Base-by-base conservation (phyloP, 768 basidiomycete genomes). In the Auriscalpium orientale region DNA sequence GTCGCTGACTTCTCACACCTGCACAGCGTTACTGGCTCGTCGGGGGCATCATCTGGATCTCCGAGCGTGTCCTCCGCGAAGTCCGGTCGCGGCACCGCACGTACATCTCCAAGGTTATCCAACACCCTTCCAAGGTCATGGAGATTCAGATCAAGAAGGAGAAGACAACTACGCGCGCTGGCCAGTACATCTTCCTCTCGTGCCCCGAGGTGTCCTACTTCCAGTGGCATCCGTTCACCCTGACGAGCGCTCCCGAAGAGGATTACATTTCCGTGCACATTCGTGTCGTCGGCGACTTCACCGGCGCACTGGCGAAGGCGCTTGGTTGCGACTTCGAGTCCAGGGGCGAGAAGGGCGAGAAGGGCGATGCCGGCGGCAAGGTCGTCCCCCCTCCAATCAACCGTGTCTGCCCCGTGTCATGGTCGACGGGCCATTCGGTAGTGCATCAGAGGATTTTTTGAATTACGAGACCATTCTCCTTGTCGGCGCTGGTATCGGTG, bases 71-170 rank as follows among this genome's bases (percentile, higher is more conserved):
- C 64, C 79, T 97, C 35, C 91, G 95, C 64, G 95, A 98, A 76
- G 72, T 95, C 58, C 84, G 95, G 52, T 89, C 91, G 22, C 84
- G 93, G 52, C 94, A 98, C 69, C 76, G 84, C 58, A 98, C 95
- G 6, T 95, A 86, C 69, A 87, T 98, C 66, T 90, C 87, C 68
- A 95, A 94, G 74, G 91, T 95, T 70, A 87, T 97, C 68, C 90
- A 92, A 66, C 95, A 98, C 70, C 95, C 95, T 20, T 92, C 89
- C 46, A 91, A 88, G 59, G 93, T 97, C 59, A 79, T 95, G 75
- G 94, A 98, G 72, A 74, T 98, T 33, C 95, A 97, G 71, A 95
- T 98, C 79, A 97, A 95, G 78, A 97, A 97, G 72, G 95, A 97
- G 66, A 89, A 87, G 73, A 91, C 83, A 0, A 85, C 75, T 1